Evolutionary conservation across 2,329 filamentous ascomycete species (phyloP).

Genomic region (Fusarium sp.): DNA sequence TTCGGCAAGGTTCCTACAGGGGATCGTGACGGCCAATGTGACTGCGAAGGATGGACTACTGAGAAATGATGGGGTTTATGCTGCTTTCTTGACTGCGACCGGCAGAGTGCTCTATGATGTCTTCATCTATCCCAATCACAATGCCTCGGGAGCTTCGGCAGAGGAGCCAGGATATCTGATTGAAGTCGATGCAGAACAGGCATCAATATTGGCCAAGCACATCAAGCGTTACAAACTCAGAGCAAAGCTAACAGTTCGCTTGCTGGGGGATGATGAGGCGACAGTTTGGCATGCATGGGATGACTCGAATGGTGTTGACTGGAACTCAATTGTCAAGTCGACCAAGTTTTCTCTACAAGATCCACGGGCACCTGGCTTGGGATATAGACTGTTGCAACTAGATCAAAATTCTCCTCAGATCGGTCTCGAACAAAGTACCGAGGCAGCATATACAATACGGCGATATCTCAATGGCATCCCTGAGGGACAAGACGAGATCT

Average conservation of each 20-base stretch:
- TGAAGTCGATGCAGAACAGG: constrained; percentile 82
- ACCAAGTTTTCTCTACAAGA: constrained; percentile 62
- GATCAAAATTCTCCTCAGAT: constrained; percentile 52
- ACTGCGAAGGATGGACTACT: constrained; percentile 56
- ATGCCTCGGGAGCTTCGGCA: constrained; percentile 42
- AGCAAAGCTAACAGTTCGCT: constrained; percentile 78
- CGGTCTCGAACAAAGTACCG: constrained; percentile 61
- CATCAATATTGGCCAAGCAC: constrained; percentile 74
- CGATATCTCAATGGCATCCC: constrained; percentile 85
- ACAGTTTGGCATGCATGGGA: constrained; percentile 83
- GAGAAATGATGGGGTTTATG: constrained; percentile 73
- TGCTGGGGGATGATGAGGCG: constrained; percentile 74
- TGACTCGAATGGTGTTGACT: constrained; percentile 54
- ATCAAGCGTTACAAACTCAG: constrained; percentile 89
- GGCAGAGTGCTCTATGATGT: constrained; percentile 90
- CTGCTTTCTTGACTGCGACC: constrained; percentile 86
- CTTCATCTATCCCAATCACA: constrained; percentile 80
- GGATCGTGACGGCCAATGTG: constrained; percentile 78
- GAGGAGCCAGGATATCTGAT: constrained; percentile 70
- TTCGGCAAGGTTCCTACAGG: constrained; percentile 87
- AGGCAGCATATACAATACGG: constrained; percentile 77
- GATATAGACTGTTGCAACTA: constrained; percentile 61
- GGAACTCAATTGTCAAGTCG: constrained; percentile 37
- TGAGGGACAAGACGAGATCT: constrained; percentile 86
- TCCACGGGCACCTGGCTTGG: constrained; percentile 67